These are phyloP conservation scores for Cryphonectria naterciae DNA, from an alignment of 2,329 filamentous ascomycete species.

Conservation along the genomic window DNA sequence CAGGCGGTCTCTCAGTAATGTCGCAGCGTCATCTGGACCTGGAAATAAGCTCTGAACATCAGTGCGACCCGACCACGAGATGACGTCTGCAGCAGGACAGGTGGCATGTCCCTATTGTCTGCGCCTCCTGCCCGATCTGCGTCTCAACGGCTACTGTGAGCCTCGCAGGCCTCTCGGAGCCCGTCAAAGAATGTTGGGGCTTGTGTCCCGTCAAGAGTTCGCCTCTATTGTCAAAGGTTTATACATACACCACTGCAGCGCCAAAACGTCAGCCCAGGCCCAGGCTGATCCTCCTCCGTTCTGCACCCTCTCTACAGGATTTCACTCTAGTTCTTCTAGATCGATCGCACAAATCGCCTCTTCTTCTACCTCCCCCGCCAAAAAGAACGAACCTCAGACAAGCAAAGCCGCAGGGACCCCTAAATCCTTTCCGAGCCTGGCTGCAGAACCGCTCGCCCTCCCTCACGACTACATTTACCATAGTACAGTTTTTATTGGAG, in stretches of 20 bases:
- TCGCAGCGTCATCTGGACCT: conserved; percentile 7
- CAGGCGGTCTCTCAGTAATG: conserved; percentile 7
- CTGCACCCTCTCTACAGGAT: not conserved
- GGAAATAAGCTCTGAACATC: not conserved
- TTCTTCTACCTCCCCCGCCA: not conserved
- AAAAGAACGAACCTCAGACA: not conserved
- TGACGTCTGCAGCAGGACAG: conserved; percentile 29
- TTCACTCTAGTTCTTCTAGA: not conserved
- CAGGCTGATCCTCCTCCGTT: not conserved
- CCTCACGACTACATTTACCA: not conserved
- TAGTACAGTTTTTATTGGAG: not conserved
- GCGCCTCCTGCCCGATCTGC: conserved; percentile 5
- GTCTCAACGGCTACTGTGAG: conserved; percentile 1
- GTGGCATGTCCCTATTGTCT: conserved; percentile 26
- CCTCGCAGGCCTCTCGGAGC: not conserved
- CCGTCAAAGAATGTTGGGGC: not conserved
- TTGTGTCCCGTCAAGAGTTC: not conserved
- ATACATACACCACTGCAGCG: conserved; percentile 1
- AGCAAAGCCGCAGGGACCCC: conserved; percentile 4
- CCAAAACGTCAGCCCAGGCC: not conserved
- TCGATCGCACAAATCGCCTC: not conserved
- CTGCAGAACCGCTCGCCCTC: not conserved
- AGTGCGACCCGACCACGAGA: conserved; percentile 17
- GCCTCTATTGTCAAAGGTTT: not conserved
- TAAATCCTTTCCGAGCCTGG: not conserved